Percentiles rank a stretch among this genome's conserved stretches.
Conservation (phyloP, 352 stramenopile genomes). For the Phytophthora agathidicida region DNA sequence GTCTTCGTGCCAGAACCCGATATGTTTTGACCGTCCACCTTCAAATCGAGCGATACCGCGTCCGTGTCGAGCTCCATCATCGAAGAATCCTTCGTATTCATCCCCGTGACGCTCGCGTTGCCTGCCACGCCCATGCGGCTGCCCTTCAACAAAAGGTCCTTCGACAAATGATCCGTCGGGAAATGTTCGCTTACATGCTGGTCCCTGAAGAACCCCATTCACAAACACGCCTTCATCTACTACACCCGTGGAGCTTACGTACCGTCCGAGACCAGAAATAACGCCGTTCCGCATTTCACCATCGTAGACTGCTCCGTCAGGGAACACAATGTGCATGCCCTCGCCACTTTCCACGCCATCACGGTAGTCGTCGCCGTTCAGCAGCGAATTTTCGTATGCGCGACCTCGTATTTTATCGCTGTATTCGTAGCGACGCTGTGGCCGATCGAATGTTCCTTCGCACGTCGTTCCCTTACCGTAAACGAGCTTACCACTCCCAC, state of each 20-base stretch:
- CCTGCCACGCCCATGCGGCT: constrained; percentile 49
- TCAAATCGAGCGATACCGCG: constrained; percentile 48
- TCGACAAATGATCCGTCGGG: constrained; percentile 53
- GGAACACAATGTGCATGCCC: constrained; percentile 54
- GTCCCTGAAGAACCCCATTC: constrained; percentile 59
- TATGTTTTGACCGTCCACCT: constrained; percentile 44
- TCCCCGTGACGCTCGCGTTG: constrained; percentile 53
- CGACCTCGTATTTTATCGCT: constrained; percentile 41
- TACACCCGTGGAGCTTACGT: constrained; percentile 68
- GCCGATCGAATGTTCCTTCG: constrained; percentile 53
- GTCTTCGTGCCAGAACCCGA: constrained; percentile 74
- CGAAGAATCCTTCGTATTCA: constrained; percentile 69
- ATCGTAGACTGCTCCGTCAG: constrained; percentile 68
- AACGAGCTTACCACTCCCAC: constrained; percentile 57
- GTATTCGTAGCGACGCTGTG: constrained; percentile 49
- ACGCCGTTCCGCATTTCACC: constrained; percentile 67
- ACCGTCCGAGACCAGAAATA: constrained; percentile 57
- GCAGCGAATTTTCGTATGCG: constrained; percentile 42
- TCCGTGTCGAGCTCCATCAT: constrained; percentile 51
- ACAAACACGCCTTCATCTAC: constrained; percentile 71
- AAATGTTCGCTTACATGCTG: constrained; percentile 48
- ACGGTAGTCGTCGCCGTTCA: constrained; percentile 58
- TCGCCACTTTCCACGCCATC: constrained; percentile 58
- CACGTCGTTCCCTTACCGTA: constrained; percentile 63
- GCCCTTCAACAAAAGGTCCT: constrained; percentile 52